These are phyloP conservation scores for Isabelozyma rhagii DNA, from an alignment of 805 yeast genomes.

Conservation along the genomic window DNA sequence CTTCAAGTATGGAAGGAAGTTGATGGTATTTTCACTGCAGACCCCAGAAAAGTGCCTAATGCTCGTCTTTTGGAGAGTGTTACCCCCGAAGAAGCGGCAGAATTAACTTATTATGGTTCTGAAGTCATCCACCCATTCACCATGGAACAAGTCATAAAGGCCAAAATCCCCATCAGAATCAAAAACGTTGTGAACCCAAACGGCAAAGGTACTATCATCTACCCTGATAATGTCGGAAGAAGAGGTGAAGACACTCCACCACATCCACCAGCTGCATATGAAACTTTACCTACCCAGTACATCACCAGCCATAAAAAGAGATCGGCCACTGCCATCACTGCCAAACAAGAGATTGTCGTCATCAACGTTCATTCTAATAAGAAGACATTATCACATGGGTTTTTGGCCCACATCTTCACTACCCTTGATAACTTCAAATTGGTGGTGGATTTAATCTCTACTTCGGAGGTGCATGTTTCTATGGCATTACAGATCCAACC, in stretches of 20 bases:
- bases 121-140: constrained; percentile 99
- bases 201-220: constrained; percentile 92
- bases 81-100: constrained; percentile 98
- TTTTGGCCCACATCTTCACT: constrained; percentile 85
- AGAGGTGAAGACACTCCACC: constrained; percentile 91
- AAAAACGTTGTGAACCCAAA: constrained; percentile 91
- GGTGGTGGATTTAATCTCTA: constrained; percentile 93
- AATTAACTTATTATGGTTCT: constrained; percentile 93
- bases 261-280: constrained; percentile 84
- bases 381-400: constrained; percentile 90
- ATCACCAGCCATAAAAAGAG: constrained; percentile 46
- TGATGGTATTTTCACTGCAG: constrained; percentile 98
- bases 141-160: constrained; percentile 97
- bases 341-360: constrained; percentile 89
- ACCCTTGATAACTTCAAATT: constrained; percentile 78
- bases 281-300: constrained; percentile 36
- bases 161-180: constrained; percentile 93
- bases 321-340: constrained; percentile 93
- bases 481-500: constrained; percentile 88
- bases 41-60: constrained; percentile 89
- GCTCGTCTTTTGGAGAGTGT: constrained; percentile 84
- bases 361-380: constrained; percentile 92
- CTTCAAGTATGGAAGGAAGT: constrained; percentile 98
- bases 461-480: constrained; percentile 96
- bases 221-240: constrained; percentile 84